Percentiles rank a stretch among this genome's conserved stretches.
Evolutionary conservation across 768 basidiomycete genomes (phyloP).

Genomic region (Steccherinum ochraceum): DNA sequence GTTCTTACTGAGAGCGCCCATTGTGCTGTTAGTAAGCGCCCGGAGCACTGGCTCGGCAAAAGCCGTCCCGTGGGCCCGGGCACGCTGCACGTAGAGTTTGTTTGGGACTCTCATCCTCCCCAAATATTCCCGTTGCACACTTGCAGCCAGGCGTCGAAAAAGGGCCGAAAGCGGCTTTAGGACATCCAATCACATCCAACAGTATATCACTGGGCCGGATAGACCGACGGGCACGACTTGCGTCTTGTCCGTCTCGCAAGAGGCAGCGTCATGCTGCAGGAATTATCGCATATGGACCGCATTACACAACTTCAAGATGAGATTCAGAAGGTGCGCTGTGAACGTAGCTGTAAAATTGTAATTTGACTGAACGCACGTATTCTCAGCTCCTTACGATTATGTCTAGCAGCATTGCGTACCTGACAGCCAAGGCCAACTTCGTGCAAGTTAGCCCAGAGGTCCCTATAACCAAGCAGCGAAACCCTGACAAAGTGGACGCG

Average conservation of each 20-base stretch:
- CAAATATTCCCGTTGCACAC: too few relatives aligned
- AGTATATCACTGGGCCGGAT: not conserved
- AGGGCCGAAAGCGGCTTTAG: not conserved
- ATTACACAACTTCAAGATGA: slow-evolving; percentile 94
- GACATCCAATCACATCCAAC: not conserved
- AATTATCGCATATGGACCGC: slow-evolving; percentile 91
- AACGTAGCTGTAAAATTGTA: not conserved
- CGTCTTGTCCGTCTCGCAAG: not conserved
- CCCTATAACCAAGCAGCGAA: slow-evolving; percentile 79
- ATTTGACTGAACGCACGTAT: not conserved
- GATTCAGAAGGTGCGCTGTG: slow-evolving; percentile 71
- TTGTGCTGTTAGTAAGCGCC: too few relatives aligned
- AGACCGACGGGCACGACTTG: not conserved
- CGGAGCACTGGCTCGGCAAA: too few relatives aligned
- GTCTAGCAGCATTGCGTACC: slow-evolving; percentile 75
- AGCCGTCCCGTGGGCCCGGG: not conserved
- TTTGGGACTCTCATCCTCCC: not conserved
- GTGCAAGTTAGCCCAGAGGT: slow-evolving; percentile 71
- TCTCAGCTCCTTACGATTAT: slow-evolving; percentile 79
- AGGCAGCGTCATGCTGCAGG: slow-evolving; percentile 64
- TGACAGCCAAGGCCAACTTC: slow-evolving; percentile 61
- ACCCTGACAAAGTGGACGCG: slow-evolving; percentile 63
- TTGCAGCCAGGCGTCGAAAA: too few relatives aligned
- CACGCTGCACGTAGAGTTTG: not conserved
- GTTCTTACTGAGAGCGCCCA: too few relatives aligned